These are phyloP conservation scores for Tetrahymena malaccensis DNA, from an alignment of 73 alveolate genomes.

Conservation along the genomic window DNA sequence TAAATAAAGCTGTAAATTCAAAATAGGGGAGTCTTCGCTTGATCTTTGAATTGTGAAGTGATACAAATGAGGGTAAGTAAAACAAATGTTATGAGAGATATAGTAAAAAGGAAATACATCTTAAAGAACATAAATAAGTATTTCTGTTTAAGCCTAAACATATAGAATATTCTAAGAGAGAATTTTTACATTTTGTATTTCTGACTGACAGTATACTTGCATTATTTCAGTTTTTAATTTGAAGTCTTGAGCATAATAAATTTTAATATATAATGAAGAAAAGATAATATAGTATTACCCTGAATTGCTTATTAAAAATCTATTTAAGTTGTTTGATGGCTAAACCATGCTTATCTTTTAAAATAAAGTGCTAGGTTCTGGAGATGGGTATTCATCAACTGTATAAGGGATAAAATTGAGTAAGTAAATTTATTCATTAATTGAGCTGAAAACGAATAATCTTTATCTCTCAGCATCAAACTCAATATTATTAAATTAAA, in stretches of 20 bases:
- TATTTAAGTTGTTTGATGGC: background rate
- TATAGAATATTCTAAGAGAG: background rate
- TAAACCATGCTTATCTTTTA: background rate
- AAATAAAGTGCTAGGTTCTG: background rate
- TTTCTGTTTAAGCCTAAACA: background rate
- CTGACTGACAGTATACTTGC: background rate
- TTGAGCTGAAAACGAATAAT: background rate
- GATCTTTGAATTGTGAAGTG: background rate
- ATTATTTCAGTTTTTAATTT: background rate
- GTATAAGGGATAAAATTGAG: background rate
- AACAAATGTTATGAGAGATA: background rate
- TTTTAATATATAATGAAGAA: background rate
- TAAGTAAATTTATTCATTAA: background rate
- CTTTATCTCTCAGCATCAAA: background rate
- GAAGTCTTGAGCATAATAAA: background rate
- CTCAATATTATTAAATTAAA: background rate
- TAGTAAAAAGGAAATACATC: background rate
- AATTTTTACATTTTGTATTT: background rate
- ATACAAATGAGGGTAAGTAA: background rate
- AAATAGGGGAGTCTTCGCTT: background rate
- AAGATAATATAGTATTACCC: background rate
- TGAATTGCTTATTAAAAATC: background rate
- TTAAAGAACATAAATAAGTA: background rate
- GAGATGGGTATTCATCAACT: background rate
- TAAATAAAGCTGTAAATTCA: background rate